Evolutionary conservation across 148 eudicot genomes (phyloP).

Genomic region (Vaccinium darrowii): DNA sequence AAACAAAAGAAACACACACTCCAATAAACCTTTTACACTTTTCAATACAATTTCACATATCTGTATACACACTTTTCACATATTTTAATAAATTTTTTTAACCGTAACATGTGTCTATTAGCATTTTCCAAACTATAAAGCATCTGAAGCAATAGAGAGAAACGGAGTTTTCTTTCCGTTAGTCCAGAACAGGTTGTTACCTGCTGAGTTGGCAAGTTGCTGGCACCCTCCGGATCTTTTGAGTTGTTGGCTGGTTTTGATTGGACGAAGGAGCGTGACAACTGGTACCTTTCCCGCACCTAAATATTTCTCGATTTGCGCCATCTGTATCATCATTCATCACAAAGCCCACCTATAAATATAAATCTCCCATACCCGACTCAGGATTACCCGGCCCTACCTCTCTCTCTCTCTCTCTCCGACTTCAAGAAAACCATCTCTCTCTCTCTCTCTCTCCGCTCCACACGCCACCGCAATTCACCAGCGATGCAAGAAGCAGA

Average conservation of each 20-base stretch:
- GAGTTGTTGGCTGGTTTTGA: not conserved
- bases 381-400: not conserved
- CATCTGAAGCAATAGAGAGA: too few species aligned
- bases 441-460: not conserved
- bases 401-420: not conserved
- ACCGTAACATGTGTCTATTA: too few species aligned
- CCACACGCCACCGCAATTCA: not conserved
- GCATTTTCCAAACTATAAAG: too few species aligned
- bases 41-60: too few species aligned
- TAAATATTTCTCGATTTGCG: not conserved
- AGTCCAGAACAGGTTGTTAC: not conserved
- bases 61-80: too few species aligned
- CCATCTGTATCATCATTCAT: not conserved
- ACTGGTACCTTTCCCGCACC: not conserved
- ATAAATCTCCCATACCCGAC: not conserved
- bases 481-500: conserved; percentile 46
- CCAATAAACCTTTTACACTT: too few species aligned
- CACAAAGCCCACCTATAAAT: not conserved
- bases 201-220: not conserved
- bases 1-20: too few species aligned
- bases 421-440: not conserved
- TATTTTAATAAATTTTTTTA: too few species aligned
- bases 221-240: not conserved
- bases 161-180: not conserved
- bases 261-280: not conserved